Conservation (phyloP, 352 stramenopile species). For the Plasmopara halstedii region DNA sequence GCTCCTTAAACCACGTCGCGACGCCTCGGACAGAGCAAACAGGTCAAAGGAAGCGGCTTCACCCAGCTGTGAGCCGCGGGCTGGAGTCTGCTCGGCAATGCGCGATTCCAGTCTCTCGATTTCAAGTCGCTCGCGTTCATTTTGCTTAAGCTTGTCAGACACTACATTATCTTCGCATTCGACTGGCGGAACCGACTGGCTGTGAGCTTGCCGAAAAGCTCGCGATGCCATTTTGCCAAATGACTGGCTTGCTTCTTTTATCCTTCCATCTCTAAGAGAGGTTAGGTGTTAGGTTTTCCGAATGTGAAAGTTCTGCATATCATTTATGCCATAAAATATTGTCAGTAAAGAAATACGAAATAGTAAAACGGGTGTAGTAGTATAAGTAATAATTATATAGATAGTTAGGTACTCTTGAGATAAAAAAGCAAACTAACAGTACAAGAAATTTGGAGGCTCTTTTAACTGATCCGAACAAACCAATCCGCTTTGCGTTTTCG, state of each 20-base stretch:
- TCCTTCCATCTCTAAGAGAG: too few species aligned
- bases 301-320: too few species aligned
- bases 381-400: too few species aligned
- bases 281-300: too few species aligned
- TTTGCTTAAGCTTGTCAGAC: slow-evolving; percentile 57
- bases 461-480: too few species aligned
- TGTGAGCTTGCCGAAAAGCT: slow-evolving; percentile 23
- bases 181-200: slow-evolving; percentile 3
- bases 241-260: background rate
- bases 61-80: slow-evolving; percentile 68
- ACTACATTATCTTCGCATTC: slow-evolving; percentile 10
- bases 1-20: slow-evolving; percentile 53
- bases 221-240: slow-evolving; percentile 19
- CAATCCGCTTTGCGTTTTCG: too few species aligned
- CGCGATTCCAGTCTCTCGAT: slow-evolving; percentile 52
- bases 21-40: slow-evolving; percentile 79
- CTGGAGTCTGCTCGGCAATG: slow-evolving; percentile 65
- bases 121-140: slow-evolving; percentile 65
- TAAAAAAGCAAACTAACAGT: too few species aligned
- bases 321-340: too few species aligned
- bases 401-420: too few species aligned
- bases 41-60: slow-evolving; percentile 74
- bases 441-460: too few species aligned
- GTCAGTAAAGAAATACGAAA: too few species aligned
- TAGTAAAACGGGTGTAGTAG: too few species aligned